phyloP scores from a whole-genome alignment of 495 filamentous ascomycete genomes.

The Trichodelitschia bisporula region DNA sequence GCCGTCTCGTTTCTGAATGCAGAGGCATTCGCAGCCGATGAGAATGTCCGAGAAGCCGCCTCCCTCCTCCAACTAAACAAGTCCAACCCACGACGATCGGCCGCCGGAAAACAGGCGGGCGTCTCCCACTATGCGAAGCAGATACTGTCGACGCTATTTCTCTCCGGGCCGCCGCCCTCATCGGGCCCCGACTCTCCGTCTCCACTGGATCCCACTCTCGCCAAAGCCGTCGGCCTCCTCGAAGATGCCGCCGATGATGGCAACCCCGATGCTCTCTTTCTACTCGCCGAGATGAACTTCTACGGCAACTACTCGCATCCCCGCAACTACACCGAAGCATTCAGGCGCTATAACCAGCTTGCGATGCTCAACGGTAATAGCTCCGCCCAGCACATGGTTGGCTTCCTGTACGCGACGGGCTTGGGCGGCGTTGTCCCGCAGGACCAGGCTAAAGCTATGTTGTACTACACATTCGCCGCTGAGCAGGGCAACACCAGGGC shows the following conservation, averaged over 20 bases:
- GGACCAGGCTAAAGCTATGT: constrained; percentile 75
- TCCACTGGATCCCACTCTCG: constrained; percentile 12
- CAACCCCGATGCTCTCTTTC: constrained; percentile 70
- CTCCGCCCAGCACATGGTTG: constrained; percentile 85
- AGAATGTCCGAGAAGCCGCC: too few relatives aligned
- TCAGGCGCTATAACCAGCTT: constrained; percentile 55
- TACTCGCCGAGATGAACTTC: constrained; percentile 88
- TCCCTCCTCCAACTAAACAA: too few relatives aligned
- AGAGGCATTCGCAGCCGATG: too few relatives aligned
- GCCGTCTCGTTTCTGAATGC: too few relatives aligned
- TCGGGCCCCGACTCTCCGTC: too few relatives aligned
- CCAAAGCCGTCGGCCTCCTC: constrained; percentile 42
- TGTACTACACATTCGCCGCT: constrained; percentile 90
- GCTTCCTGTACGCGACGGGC: constrained; percentile 89
- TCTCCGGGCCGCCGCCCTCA: too few relatives aligned
- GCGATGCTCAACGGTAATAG: constrained; percentile 60
- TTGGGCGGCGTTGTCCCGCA: constrained; percentile 58
- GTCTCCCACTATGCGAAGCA: too few relatives aligned
- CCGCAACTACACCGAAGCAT: constrained; percentile 57
- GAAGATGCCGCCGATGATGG: constrained; percentile 47
- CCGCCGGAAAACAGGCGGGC: too few relatives aligned
- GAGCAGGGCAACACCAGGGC: constrained; percentile 59
- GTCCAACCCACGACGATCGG: too few relatives aligned
- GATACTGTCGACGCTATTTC: too few relatives aligned
- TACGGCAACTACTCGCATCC: constrained; percentile 87